These are phyloP conservation scores for Arabidopsis arenosa DNA, from an alignment of 345 rosid species.

Conservation along the genomic window DNA sequence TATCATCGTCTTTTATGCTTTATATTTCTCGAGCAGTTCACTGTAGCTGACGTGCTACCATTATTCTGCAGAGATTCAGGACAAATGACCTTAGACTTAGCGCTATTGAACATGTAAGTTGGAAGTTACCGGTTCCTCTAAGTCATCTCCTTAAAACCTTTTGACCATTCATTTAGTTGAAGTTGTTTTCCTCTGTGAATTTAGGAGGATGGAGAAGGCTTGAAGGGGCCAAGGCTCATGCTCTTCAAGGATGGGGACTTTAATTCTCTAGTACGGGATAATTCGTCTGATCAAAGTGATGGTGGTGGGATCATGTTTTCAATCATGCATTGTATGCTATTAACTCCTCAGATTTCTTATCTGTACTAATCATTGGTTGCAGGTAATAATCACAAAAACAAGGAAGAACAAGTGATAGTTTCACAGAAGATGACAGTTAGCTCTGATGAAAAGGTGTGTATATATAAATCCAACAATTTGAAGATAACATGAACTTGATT, in stretches of 20 bases:
- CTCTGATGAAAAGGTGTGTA: constrained; percentile 57
- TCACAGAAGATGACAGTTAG: constrained; percentile 39
- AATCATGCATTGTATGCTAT: constrained; percentile 6
- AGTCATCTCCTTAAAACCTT: constrained; percentile 1
- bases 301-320: constrained; percentile 45
- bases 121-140: background rate
- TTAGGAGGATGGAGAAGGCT: constrained; percentile 67
- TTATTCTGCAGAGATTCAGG: constrained; percentile 65
- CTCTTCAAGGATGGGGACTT: constrained; percentile 63
- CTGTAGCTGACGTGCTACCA: constrained; percentile 27
- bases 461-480: background rate
- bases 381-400: constrained; percentile 54
- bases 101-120: constrained; percentile 66
- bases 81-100: constrained; percentile 54
- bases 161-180: constrained; percentile 15
- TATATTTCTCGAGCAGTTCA: constrained; percentile 1
- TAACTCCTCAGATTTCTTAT: constrained; percentile 35
- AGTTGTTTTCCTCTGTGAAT: constrained; percentile 31
- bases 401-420: constrained; percentile 43
- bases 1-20: constrained; percentile 13
- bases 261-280: constrained; percentile 48
- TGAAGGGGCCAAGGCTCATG: constrained; percentile 72
- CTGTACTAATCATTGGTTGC: constrained; percentile 34
- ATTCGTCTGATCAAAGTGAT: constrained; percentile 38
- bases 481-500: constrained; percentile 13